Evolutionary conservation across 202 grass and related monocot genomes (phyloP).

Genomic region (Sporobolus alterniflorus): DNA sequence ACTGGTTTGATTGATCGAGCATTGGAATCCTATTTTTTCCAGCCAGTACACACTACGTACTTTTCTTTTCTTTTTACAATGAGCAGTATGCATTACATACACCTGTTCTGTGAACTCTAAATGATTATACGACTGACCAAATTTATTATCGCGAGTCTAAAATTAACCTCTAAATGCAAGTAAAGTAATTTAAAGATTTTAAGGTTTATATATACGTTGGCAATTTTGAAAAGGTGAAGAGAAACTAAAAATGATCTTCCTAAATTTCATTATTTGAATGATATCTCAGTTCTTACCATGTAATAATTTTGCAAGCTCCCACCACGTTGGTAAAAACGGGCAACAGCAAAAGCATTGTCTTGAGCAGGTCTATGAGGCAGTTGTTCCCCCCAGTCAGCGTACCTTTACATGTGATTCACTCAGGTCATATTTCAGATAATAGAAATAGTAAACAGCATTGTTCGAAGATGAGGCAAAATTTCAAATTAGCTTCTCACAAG

Average conservation of each 20-base stretch:
- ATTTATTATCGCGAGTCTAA: not conserved
- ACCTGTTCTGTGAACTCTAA: not conserved
- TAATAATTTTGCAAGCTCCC: conserved; percentile 99
- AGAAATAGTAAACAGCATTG: conserved; percentile 6
- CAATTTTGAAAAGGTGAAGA: not conserved
- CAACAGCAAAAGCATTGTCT: conserved; percentile 97
- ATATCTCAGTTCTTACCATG: conserved; percentile 70
- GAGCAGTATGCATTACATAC: not conserved
- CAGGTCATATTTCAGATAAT: conserved; percentile 4
- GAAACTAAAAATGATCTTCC: not conserved
- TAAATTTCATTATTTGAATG: conserved; percentile 15
- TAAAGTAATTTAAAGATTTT: not conserved
- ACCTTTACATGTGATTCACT: conserved; percentile 58
- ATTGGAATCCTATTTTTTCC: not conserved
- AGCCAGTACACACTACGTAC: no score
- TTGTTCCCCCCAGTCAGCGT: conserved; percentile 74
- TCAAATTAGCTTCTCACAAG: not conserved
- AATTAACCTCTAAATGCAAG: not conserved
- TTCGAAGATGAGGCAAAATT: conserved; percentile 17
- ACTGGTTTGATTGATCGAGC: not conserved
- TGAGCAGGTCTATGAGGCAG: conserved; percentile 83
- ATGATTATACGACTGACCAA: not conserved
- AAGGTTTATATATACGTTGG: not conserved
- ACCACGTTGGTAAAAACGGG: conserved; percentile 95
- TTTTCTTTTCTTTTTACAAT: no score